A percentile compares a stretch with the other conserved stretches of the same genome.
Conservation (phyloP, 1,139 yeast genomes). For the Yamadazyma epiphylla region DNA sequence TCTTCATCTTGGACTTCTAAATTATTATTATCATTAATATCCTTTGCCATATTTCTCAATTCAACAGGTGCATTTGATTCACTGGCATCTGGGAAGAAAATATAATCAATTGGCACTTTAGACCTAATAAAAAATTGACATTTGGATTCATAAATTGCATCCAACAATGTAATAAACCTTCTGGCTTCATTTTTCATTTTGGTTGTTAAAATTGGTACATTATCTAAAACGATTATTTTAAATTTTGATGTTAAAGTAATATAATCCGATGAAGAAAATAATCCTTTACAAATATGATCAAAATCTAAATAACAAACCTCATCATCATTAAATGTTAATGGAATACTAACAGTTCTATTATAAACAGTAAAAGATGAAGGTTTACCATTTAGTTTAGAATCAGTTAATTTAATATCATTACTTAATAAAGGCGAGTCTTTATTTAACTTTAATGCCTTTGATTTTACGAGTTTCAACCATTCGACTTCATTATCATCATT, state of each 20-base stretch:
- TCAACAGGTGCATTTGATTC: slow-evolving; percentile 16
- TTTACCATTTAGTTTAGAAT: slow-evolving; percentile 18
- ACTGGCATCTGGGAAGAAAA: slow-evolving; percentile 56
- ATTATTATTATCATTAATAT: slow-evolving; percentile 18
- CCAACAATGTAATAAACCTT: slow-evolving; percentile 60
- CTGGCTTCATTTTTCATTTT: slow-evolving; percentile 67
- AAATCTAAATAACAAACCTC: slow-evolving; percentile 51
- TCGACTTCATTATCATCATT: slow-evolving; percentile 20
- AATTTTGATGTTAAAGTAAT: slow-evolving; percentile 62
- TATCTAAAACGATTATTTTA: slow-evolving; percentile 53
- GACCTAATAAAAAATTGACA: slow-evolving; percentile 54
- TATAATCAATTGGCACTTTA: slow-evolving; percentile 44
- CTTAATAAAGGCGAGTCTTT: slow-evolving; percentile 13
- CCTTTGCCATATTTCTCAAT: slow-evolving; percentile 11
- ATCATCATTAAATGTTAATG: slow-evolving; percentile 32
- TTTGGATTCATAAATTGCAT: slow-evolving; percentile 65
- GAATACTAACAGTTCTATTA: slow-evolving; percentile 49
- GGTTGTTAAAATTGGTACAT: slow-evolving; percentile 58
- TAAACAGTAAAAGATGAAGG: slow-evolving; percentile 47
- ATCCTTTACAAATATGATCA: slow-evolving; percentile 52
- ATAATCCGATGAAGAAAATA: slow-evolving; percentile 65
- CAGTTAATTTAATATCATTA: slow-evolving; percentile 3
- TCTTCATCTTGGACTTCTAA: slow-evolving; percentile 60
- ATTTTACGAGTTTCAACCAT: slow-evolving; percentile 35
- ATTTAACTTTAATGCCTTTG: slow-evolving; percentile 15